Evolutionary conservation across 129 eudicot species (phyloP).

Genomic region (Flaveria robusta): DNA sequence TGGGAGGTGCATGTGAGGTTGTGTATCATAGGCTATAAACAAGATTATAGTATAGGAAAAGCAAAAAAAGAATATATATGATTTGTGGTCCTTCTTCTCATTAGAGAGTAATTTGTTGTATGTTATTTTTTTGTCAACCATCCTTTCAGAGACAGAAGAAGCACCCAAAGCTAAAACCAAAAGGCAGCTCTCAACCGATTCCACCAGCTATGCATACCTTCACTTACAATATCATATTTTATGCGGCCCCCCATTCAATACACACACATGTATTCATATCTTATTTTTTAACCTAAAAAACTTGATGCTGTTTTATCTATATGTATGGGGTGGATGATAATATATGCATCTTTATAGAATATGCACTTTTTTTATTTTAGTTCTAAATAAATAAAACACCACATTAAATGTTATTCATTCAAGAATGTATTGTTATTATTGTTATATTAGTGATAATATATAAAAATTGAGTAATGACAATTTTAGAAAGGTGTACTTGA

Average conservation of each 20-base stretch:
- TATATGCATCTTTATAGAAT: background rate
- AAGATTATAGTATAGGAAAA: conserved; percentile 10
- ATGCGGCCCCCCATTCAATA: conserved; percentile 11
- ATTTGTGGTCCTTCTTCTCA: conserved; percentile 45
- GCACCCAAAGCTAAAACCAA: conserved; percentile 63
- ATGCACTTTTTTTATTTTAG: background rate
- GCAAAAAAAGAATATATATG: conserved; percentile 1
- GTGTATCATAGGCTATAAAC: conserved; percentile 22
- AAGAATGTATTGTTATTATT: background rate
- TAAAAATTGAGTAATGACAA: no score
- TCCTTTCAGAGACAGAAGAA: conserved; percentile 47
- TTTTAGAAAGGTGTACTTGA: no score
- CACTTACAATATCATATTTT: conserved; percentile 19
- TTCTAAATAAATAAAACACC: background rate
- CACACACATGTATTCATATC: conserved; percentile 17
- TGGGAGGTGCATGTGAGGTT: conserved; percentile 33
- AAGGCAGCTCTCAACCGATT: conserved; percentile 55
- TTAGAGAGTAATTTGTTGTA: conserved; percentile 37
- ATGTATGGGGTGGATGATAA: conserved; percentile 11
- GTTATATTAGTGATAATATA: background rate
- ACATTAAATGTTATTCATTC: background rate
- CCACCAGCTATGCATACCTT: conserved; percentile 34
- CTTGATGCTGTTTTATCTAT: conserved; percentile 27
- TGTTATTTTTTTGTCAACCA: conserved; percentile 36
- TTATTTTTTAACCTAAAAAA: conserved; percentile 19